These are phyloP conservation scores for Collybiopsis confluens DNA, from an alignment of 768 basidiomycete genomes.

Conservation along the genomic window DNA sequence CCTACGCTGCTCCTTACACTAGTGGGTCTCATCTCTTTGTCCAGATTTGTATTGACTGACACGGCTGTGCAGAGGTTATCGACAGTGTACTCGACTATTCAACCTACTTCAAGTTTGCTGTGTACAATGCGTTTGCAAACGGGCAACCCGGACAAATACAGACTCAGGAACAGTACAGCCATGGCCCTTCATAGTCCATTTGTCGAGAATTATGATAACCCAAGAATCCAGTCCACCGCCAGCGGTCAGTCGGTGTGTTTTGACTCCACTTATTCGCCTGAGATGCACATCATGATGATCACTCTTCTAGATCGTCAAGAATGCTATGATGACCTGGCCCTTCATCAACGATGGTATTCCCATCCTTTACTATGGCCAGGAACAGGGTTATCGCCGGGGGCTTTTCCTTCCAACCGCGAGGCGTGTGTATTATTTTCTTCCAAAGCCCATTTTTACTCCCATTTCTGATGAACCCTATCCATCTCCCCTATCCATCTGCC, in stretches of 20 bases:
- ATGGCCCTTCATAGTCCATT: conserved; percentile 50
- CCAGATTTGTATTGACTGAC: background rate
- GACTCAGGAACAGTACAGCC: conserved; percentile 39
- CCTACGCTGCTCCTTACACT: background rate
- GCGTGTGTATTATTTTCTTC: conserved; percentile 23
- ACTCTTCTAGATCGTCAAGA: conserved; percentile 28
- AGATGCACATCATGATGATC: background rate
- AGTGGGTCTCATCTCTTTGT: background rate
- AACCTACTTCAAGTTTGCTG: conserved; percentile 43
- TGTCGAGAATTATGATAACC: conserved; percentile 67
- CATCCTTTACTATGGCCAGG: conserved; percentile 69
- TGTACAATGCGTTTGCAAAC: conserved; percentile 28
- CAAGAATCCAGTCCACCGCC: conserved; percentile 51
- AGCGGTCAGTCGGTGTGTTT: conserved; percentile 38
- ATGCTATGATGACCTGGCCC: conserved; percentile 60
- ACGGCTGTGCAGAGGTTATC: conserved; percentile 22
- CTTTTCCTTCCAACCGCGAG: conserved; percentile 62
- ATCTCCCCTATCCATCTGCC: conserved; percentile 3
- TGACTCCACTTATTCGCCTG: conserved; percentile 10
- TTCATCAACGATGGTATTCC: conserved; percentile 70
- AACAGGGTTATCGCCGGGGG: conserved; percentile 56
- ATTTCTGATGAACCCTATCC: background rate
- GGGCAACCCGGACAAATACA: conserved; percentile 40
- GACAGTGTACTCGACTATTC: conserved; percentile 62
- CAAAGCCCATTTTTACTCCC: background rate